A percentile compares a stretch with the other conserved stretches of the same genome.
Conservation (phyloP, 441 rosid genomes). For the Gossypium trilobum region DNA sequence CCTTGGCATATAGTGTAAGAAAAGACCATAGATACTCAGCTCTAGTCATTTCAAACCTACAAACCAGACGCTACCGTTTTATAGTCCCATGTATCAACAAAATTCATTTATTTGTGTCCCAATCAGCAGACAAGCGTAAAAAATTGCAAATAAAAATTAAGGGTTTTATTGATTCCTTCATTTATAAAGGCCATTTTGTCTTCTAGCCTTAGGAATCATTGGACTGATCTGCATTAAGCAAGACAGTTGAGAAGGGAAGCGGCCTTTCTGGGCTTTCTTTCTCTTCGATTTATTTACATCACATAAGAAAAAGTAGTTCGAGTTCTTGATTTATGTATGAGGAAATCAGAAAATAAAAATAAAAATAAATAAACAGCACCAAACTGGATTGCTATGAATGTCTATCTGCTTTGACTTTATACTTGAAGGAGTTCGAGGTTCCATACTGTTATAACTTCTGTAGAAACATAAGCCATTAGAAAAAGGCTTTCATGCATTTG, state of each 20-base stretch:
- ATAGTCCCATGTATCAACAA: neutral
- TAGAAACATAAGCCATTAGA: neutral
- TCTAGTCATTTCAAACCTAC: neutral
- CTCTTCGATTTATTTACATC: no score
- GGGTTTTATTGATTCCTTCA: neutral
- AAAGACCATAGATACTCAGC: neutral
- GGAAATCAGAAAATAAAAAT: no score
- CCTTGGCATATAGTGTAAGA: neutral
- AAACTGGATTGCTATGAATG: neutral
- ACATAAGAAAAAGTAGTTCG: no score
- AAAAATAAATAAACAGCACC: neutral
- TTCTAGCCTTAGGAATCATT: no score
- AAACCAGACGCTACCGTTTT: neutral
- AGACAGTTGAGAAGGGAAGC: no score
- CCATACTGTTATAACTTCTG: neutral
- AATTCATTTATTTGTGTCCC: neutral
- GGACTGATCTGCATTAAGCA: no score
- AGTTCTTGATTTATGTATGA: no score
- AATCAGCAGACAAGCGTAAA: neutral
- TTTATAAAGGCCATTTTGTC: neutral
- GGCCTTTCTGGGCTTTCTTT: no score
- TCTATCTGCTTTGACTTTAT: neutral
- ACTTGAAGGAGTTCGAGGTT: neutral
- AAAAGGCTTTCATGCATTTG: neutral
- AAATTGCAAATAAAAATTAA: neutral